A percentile compares a stretch with the other conserved stretches of the same genome.
Evolutionary conservation across 495 filamentous ascomycete species (phyloP).

Genomic region (Geoglossum glabrum): DNA sequence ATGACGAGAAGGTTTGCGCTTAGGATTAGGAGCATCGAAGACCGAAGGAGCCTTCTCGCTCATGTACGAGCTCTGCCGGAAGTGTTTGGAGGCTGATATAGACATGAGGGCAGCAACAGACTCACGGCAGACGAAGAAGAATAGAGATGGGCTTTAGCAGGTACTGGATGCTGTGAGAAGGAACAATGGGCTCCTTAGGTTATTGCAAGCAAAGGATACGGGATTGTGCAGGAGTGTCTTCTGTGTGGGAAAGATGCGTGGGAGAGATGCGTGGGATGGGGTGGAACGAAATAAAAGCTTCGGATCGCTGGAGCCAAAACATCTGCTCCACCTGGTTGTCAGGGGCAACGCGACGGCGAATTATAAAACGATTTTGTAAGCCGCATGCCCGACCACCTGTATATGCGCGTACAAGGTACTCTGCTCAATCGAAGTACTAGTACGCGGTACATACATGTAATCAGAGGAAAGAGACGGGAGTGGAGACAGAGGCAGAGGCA

Average conservation of each 20-base stretch:
- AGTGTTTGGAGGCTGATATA: background rate
- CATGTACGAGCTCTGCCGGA: background rate
- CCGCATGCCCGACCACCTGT: too few species aligned
- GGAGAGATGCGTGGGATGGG: background rate
- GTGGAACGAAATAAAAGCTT: background rate
- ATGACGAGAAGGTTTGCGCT: conserved; percentile 26
- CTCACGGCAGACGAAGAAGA: too few species aligned
- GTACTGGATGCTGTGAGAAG: background rate
- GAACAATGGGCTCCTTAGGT: background rate
- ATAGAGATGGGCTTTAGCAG: too few species aligned
- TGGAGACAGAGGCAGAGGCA: too few species aligned
- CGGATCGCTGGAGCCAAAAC: background rate
- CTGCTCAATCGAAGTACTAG: too few species aligned
- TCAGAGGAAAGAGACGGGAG: too few species aligned
- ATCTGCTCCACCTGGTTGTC: background rate
- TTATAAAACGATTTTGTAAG: background rate
- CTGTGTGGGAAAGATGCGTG: background rate
- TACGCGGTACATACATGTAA: too few species aligned
- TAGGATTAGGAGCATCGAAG: background rate
- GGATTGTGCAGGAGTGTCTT: background rate
- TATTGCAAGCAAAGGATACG: background rate
- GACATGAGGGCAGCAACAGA: background rate
- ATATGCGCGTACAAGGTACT: too few species aligned
- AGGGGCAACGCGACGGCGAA: background rate
- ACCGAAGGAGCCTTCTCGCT: conserved; percentile 1